Evolutionary conservation across 352 stramenopile species (phyloP).

Genomic region (Phytophthora capsici): DNA sequence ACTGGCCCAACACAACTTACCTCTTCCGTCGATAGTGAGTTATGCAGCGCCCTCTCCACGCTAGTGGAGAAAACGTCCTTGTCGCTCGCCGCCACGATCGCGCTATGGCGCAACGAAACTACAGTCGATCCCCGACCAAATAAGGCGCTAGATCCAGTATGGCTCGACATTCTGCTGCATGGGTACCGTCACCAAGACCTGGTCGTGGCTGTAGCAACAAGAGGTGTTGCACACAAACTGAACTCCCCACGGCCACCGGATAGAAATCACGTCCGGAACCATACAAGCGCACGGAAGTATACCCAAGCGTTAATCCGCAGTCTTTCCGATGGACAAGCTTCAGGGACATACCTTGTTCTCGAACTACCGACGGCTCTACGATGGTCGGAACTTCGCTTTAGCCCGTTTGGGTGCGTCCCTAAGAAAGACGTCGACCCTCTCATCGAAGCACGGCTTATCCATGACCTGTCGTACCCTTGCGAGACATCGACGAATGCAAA

Average conservation of each 20-base stretch:
- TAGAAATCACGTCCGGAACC: too few species aligned
- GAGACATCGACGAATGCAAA: too few species aligned
- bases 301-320: too few species aligned
- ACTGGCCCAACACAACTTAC: background rate
- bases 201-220: background rate
- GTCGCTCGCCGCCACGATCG: background rate
- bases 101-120: constrained; percentile 2
- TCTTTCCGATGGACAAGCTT: too few species aligned
- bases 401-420: too few species aligned
- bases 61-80: background rate
- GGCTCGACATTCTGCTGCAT: constrained; percentile 5
- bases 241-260: background rate
- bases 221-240: background rate
- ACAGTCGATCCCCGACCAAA: background rate
- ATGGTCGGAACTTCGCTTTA: too few species aligned
- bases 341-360: too few species aligned
- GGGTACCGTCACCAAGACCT: background rate
- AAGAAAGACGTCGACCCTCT: too few species aligned
- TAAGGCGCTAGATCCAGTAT: background rate
- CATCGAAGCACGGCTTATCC: too few species aligned
- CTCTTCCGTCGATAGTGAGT: background rate
- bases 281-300: too few species aligned
- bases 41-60: background rate
- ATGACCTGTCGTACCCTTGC: too few species aligned
- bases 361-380: too few species aligned